Conservation (phyloP, 495 filamentous ascomycete genomes). For the Neurospora sp. region DNA sequence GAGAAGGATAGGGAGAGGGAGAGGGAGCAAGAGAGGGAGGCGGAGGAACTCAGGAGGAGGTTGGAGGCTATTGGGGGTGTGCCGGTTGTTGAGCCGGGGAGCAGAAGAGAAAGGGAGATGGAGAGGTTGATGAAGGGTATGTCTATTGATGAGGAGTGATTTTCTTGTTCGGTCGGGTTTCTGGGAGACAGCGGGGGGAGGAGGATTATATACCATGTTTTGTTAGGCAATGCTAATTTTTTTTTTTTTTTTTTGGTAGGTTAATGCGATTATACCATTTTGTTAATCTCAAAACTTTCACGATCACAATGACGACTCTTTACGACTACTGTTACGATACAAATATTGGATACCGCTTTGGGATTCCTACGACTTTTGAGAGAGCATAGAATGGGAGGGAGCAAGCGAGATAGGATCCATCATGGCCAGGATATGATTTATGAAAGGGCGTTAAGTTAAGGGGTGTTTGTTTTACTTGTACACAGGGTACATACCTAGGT, state of each 20-base stretch:
- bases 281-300: no score
- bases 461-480: no score
- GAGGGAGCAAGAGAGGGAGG: conserved; percentile 19
- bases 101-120: conserved; percentile 1
- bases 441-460: no score
- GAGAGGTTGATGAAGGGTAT: conserved; percentile 2
- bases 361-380: no score
- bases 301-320: no score
- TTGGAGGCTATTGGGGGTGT: conserved; percentile 31
- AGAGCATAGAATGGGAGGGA: no score
- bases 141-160: background rate
- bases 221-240: background rate
- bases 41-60: conserved; percentile 23
- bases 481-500: no score
- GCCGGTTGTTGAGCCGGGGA: conserved; percentile 11
- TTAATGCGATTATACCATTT: background rate
- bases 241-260: background rate
- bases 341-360: no score
- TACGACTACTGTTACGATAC: no score
- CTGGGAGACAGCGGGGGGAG: background rate
- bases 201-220: background rate
- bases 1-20: conserved; percentile 14
- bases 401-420: no score
- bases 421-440: no score
- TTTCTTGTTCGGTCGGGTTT: background rate